Evolutionary conservation across 352 stramenopile genomes (phyloP).

Genomic region (Phytophthora sansomeana): DNA sequence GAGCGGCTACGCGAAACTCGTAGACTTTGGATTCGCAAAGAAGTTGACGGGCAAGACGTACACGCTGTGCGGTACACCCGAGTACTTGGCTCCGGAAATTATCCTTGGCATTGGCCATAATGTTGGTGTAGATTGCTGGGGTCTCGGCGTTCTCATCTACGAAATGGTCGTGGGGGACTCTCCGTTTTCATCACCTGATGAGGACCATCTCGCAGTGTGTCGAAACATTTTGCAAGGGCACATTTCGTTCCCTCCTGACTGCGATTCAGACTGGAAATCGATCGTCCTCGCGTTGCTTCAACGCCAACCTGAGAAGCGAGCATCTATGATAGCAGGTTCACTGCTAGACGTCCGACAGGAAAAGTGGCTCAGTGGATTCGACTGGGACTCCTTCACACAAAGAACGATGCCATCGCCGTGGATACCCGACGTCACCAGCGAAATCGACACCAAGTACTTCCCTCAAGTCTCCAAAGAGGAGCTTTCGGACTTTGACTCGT

Average conservation of each 20-base stretch:
- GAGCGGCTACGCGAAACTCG: slow-evolving; percentile 71
- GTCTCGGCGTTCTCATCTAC: slow-evolving; percentile 95
- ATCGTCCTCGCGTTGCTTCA: slow-evolving; percentile 52
- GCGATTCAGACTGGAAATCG: slow-evolving; percentile 49
- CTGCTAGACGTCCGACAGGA: slow-evolving; percentile 41
- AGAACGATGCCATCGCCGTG: slow-evolving; percentile 49
- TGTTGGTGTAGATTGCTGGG: slow-evolving; percentile 95
- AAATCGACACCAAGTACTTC: slow-evolving; percentile 56
- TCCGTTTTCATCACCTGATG: slow-evolving; percentile 91
- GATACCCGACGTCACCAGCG: slow-evolving; percentile 48
- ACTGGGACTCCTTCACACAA: slow-evolving; percentile 50
- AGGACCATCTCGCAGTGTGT: slow-evolving; percentile 96
- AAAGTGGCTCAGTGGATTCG: slow-evolving; percentile 51
- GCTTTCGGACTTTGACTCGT: slow-evolving; percentile 44
- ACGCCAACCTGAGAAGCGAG: slow-evolving; percentile 52
- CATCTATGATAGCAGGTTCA: slow-evolving; percentile 38
- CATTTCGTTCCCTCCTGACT: slow-evolving; percentile 87
- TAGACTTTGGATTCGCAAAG: slow-evolving; percentile 84
- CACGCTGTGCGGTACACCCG: slow-evolving; percentile 82
- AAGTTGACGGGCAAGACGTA: slow-evolving; percentile 79
- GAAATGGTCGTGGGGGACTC: slow-evolving; percentile 96
- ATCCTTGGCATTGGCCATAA: slow-evolving; percentile 83
- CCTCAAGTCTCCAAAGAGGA: slow-evolving; percentile 41
- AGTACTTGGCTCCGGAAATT: slow-evolving; percentile 90
- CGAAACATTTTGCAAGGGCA: slow-evolving; percentile 94